phyloP scores from a whole-genome alignment of 768 basidiomycete genomes.

The Hygrocybe coccinea region DNA sequence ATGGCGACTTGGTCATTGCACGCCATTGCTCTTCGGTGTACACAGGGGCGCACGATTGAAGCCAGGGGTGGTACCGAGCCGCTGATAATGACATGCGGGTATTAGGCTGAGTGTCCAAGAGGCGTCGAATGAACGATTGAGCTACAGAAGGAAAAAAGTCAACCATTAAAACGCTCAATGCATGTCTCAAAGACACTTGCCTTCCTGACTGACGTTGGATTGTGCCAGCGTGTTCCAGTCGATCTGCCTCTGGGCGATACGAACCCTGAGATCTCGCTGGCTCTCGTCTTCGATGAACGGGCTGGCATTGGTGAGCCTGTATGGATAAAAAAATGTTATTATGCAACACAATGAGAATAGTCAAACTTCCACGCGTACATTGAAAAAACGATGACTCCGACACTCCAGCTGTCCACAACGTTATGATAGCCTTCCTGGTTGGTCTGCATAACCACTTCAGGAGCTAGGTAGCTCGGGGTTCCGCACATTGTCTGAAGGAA shows the following conservation, averaged over 20 bases:
- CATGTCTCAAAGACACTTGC: conserved; percentile 33
- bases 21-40: conserved; percentile 13
- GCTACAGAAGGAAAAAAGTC: conserved; percentile 35
- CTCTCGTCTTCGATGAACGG: conserved; percentile 80
- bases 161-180: background rate
- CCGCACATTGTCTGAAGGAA: conserved; percentile 82
- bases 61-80: conserved; percentile 76
- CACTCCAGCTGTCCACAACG: conserved; percentile 93
- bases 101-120: conserved; percentile 62
- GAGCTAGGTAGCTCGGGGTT: conserved; percentile 90
- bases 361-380: conserved; percentile 49
- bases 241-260: conserved; percentile 53
- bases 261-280: conserved; percentile 52
- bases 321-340: conserved; percentile 8
- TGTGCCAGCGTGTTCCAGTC: conserved; percentile 53
- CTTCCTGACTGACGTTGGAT: conserved; percentile 37
- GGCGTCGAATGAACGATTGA: conserved; percentile 56
- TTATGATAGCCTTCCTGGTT: conserved; percentile 73
- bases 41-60: conserved; percentile 36
- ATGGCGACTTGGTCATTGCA: background rate
- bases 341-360: background rate
- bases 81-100: conserved; percentile 66
- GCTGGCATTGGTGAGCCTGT: conserved; percentile 67
- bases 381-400: conserved; percentile 90
- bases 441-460: conserved; percentile 76